phyloP scores from a whole-genome alignment of 116 monocot genomes.

The Posidonia oceanica region DNA sequence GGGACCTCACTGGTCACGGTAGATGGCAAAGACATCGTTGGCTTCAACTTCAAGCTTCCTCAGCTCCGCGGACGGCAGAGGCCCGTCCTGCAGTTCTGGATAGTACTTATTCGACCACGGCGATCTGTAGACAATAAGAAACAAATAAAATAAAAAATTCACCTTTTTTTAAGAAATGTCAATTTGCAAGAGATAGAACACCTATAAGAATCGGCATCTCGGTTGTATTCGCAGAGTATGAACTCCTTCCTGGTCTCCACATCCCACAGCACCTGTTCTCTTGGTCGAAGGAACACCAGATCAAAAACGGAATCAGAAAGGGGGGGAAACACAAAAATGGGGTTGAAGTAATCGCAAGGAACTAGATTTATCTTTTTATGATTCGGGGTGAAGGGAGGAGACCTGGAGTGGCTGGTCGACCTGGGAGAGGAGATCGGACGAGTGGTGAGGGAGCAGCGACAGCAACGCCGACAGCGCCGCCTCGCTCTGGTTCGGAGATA shows the following conservation, averaged over 20 bases:
- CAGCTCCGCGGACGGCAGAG: constrained; percentile 58
- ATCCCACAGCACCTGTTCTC: constrained; percentile 49
- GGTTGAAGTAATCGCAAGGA: not conserved
- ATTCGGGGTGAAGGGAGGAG: not conserved
- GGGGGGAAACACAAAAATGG: no score
- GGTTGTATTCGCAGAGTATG: constrained; percentile 88
- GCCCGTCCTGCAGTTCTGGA: constrained; percentile 77
- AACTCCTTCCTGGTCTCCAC: constrained; percentile 63
- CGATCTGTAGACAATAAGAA: constrained; percentile 36
- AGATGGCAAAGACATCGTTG: constrained; percentile 79
- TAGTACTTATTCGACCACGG: constrained; percentile 92
- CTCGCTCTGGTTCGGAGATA: constrained; percentile 69
- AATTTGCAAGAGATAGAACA: constrained; percentile 5
- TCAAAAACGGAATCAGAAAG: not conserved
- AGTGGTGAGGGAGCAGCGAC: constrained; percentile 66
- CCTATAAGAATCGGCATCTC: constrained; percentile 98
- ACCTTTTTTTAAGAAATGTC: not conserved
- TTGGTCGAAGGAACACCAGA: not conserved
- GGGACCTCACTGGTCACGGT: constrained; percentile 92
- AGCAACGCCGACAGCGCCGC: constrained; percentile 80
- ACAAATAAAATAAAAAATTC: not conserved
- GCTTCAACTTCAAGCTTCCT: constrained; percentile 90
- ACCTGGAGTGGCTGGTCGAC: constrained; percentile 92
- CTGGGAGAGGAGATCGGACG: constrained; percentile 91
- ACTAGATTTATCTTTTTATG: no score